Percentiles rank a stretch among this genome's conserved stretches.
These are phyloP conservation scores for Eucalyptus virginea DNA, from an alignment of 345 rosid species.

Conservation along the genomic window DNA sequence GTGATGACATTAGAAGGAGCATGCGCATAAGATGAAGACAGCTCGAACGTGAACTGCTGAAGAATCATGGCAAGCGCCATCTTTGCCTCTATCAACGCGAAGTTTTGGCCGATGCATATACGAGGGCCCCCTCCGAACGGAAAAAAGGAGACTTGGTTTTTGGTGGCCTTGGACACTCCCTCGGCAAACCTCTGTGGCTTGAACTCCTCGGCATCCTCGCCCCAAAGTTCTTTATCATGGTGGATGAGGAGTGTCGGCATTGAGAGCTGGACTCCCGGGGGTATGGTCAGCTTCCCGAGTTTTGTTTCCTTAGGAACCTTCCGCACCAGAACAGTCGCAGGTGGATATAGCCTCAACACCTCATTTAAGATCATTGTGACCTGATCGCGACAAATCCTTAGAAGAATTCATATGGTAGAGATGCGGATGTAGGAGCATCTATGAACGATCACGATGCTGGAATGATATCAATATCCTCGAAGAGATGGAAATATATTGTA, in stretches of 20 bases:
- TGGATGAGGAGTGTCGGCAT: not conserved
- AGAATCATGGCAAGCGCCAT: not conserved
- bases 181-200: not conserved
- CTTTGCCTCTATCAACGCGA: not conserved
- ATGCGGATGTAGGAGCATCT: not conserved
- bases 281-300: not conserved
- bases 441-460: not conserved
- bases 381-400: not conserved
- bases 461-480: not conserved
- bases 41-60: not conserved
- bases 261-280: not conserved
- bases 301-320: not conserved
- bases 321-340: not conserved
- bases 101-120: not conserved
- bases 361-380: slow-evolving; percentile 5
- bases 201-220: slow-evolving; percentile 1
- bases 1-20: not conserved
- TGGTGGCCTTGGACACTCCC: not conserved
- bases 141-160: not conserved
- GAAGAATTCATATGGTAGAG: not conserved
- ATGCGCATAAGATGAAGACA: not conserved
- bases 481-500: not conserved
- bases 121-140: not conserved
- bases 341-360: slow-evolving; percentile 2
- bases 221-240: not conserved